Evolutionary conservation across 2,329 filamentous ascomycete species (phyloP), one percentile per base, ranked within the genome.

Genomic region (Sporothrix brunneoviolacea): DNA sequence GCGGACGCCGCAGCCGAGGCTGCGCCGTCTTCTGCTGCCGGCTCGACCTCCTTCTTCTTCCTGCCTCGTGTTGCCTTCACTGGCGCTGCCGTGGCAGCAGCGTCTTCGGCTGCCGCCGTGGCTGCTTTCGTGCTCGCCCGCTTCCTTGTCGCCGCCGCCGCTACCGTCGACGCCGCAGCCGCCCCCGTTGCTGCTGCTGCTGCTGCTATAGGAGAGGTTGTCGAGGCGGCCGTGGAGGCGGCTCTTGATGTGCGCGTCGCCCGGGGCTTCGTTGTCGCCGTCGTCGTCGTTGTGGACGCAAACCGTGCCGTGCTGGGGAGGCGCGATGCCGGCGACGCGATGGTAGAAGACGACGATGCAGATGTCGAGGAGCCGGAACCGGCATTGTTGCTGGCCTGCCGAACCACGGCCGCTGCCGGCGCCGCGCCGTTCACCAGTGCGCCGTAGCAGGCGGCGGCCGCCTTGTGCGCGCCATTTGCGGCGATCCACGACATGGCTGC

Each of bases 401-500:
- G 50, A 4, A 37, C 48, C 28, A 45, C 35, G 4, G 27, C 36
- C 13, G 51, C 40, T 4, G 41, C 51, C 2, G 54, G 44, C 15
- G 51, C 39, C 3, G 45, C 51, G 12, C 54, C 41, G 41, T 36
- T 54, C 22, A 53, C 37, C n/a, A 51, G 35, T 18, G 40, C 36
- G 54, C 48, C 44, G 46, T 48, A 58, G 50, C 56, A 56, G 7
- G 54, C 51, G 6, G 46, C 51, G 5, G 51, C 49, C 5, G 48
- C 44, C 42, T 37, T 45, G 37, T 51, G 50, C 10, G 53, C 50
- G 36, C 50, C 45, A 27, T 41, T 50, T 8, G 55, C 50, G n/a
- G 53, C 53, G 7, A 54, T 50, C 55, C 53, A 50, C 33, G 56
- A 54, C 56, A 57, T 57, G 27, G 9, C 28, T n/a, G n/a, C n/a